phyloP scores from a whole-genome alignment of 345 rosid genomes.

The Citrus reticulata region DNA sequence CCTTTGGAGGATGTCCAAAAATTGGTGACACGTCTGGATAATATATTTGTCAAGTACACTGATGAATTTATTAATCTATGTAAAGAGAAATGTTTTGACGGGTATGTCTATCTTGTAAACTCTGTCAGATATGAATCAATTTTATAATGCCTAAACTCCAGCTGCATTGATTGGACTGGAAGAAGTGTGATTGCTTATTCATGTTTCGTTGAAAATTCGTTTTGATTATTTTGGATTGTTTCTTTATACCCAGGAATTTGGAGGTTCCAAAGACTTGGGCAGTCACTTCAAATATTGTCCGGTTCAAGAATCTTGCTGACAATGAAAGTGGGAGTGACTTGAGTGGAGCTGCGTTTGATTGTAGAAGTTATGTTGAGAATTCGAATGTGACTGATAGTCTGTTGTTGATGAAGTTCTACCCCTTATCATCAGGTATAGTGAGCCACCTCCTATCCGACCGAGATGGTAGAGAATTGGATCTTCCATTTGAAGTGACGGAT shows the following conservation, averaged over 20 bases:
- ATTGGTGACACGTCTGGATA: constrained; percentile 41
- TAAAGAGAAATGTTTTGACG: constrained; percentile 40
- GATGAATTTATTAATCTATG: constrained; percentile 42
- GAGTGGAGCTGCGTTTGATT: constrained; percentile 10
- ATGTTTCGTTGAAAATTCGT: background rate
- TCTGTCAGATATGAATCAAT: background rate
- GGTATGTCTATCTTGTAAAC: constrained; percentile 30
- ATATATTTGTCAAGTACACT: constrained; percentile 29
- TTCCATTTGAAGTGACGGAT: constrained; percentile 50
- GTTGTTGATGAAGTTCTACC: constrained; percentile 51
- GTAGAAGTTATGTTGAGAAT: constrained; percentile 28
- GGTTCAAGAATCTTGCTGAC: constrained; percentile 10
- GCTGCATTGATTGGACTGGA: background rate
- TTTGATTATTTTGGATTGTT: background rate
- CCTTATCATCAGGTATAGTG: constrained; percentile 32
- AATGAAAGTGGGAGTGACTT: constrained; percentile 15
- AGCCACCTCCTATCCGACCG: constrained; percentile 36
- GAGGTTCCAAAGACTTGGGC: constrained; percentile 47
- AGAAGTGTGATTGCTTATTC: background rate
- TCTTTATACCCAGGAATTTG: constrained; percentile 28
- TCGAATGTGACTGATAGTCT: constrained; percentile 47
- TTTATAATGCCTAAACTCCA: background rate
- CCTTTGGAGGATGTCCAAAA: constrained; percentile 33
- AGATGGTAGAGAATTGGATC: constrained; percentile 38
- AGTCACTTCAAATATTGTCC: constrained; percentile 23